Evolutionary conservation across 306 rosid genomes (phyloP), one percentile per base, ranked within the genome.

Genomic region (Lablab purpureus): DNA sequence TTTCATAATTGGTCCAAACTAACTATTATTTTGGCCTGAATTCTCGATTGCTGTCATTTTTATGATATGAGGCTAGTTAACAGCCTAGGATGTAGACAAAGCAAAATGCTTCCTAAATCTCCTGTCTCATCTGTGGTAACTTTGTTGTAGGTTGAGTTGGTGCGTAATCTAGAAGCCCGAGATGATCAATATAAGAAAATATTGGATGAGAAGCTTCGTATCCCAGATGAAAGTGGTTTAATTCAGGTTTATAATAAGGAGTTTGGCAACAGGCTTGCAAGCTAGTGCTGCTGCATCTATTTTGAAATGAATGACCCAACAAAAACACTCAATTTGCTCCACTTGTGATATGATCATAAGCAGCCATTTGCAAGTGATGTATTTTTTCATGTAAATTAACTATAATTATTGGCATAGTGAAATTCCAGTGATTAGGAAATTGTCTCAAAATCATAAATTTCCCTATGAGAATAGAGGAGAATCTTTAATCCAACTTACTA

Each of bases 141-240:
- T 11, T 82, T 76, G 82, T 82, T 77, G 82, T 76, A 94, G 98
- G 90, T 92, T 60, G 96, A 92, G 80, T 82, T 92, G 86, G 88
- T 90, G 79, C 94, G 88, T 13, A 80, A 77, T 75, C 82, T 93
- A 67, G 95, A 83, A 80, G 89, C 75, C 74, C 88, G 85, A 81
- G 99, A 95, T 72, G 96, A 91, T 55, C 82, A 83, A 74, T 89
- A 83, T 94, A 91, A 87, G 91, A 86, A 74, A 65, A 79, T 86
- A 25, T 79, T 92, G 76, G 89, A 88, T 79, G 89, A 91, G 77
- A 94, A 88, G 82, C 92, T 94, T 82, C 91, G 81, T 62, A 82
- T 76, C 51, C 79, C 83, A 59, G 89, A 84, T 67, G 82, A 75
- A 21, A 72, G 82, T 76, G 89, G 96, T 66, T 85, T 90, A 70